A percentile compares a stretch with the other conserved stretches of the same genome.
Conservation (phyloP, 140 eudicot genomes). For the Erigeron philadelphicus region DNA sequence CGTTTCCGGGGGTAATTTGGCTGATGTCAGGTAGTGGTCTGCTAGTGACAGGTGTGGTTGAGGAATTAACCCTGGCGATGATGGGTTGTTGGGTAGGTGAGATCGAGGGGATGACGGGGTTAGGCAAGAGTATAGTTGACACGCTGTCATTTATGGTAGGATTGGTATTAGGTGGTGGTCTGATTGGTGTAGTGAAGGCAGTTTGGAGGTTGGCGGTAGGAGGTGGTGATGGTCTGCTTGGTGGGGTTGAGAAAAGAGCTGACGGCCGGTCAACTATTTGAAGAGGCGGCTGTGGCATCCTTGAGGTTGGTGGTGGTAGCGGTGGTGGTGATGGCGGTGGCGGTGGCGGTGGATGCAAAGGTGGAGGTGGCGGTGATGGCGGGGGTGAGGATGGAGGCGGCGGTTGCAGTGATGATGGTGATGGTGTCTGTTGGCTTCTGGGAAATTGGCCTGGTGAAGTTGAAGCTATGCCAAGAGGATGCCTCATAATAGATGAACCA, state of each 20-base stretch:
- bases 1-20: neutral
- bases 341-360: neutral
- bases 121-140: too few relatives aligned
- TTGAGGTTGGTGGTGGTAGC: neutral
- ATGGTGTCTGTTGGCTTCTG: constrained; percentile 25
- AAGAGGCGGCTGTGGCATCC: constrained; percentile 27
- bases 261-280: constrained; percentile 31
- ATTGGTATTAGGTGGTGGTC: constrained; percentile 19
- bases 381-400: constrained; percentile 8
- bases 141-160: neutral
- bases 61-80: neutral
- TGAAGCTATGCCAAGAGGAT: constrained; percentile 8
- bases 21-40: constrained; percentile 11
- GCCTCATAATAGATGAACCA: constrained; percentile 18
- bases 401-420: neutral
- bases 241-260: constrained; percentile 36
- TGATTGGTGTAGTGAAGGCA: constrained; percentile 4
- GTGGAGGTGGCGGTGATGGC: neutral
- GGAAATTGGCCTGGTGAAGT: constrained; percentile 32
- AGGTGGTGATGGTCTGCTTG: constrained; percentile 26
- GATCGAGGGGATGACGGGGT: too few relatives aligned
- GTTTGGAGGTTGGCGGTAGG: neutral
- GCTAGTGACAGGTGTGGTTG: constrained; percentile 12
- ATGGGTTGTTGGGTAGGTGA: constrained; percentile 9
- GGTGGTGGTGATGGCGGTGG: constrained; percentile 9